These are phyloP conservation scores for Cryptococcus amylolentus DNA, from an alignment of 1,284 basidiomycete species.

Conservation along the genomic window DNA sequence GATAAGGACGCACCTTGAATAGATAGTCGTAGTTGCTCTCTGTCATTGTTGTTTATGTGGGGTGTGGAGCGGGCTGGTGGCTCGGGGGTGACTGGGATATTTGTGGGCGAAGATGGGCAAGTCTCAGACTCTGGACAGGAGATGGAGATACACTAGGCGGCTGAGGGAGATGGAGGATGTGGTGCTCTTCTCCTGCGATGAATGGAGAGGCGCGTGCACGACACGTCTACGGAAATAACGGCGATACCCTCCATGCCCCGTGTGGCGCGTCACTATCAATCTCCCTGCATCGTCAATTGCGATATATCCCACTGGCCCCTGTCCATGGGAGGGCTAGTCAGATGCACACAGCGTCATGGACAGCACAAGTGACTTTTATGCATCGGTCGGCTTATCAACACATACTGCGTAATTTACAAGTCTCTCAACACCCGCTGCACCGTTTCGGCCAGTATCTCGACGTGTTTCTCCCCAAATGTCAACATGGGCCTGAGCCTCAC, in stretches of 20 bases:
- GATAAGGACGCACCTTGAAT: constrained; percentile 69
- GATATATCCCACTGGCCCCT: no score
- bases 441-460: constrained; percentile 43
- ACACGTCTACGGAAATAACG: no score
- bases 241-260: no score
- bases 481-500: constrained; percentile 55
- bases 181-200: no score
- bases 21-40: constrained; percentile 93
- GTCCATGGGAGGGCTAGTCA: background rate
- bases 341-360: background rate
- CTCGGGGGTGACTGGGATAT: background rate
- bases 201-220: no score
- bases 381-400: background rate
- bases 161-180: no score
- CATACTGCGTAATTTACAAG: constrained; percentile 3
- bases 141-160: background rate
- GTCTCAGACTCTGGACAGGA: background rate
- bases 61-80: background rate
- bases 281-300: no score
- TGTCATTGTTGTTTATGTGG: constrained; percentile 57
- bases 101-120: background rate
- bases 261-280: no score
- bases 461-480: constrained; percentile 52
- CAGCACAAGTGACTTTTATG: background rate
- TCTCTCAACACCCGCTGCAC: constrained; percentile 20